A percentile compares a stretch with the other conserved stretches of the same genome.
These are phyloP conservation scores for Pichia sp. DNA, from an alignment of 1,139 yeast species.

Conservation along the genomic window DNA sequence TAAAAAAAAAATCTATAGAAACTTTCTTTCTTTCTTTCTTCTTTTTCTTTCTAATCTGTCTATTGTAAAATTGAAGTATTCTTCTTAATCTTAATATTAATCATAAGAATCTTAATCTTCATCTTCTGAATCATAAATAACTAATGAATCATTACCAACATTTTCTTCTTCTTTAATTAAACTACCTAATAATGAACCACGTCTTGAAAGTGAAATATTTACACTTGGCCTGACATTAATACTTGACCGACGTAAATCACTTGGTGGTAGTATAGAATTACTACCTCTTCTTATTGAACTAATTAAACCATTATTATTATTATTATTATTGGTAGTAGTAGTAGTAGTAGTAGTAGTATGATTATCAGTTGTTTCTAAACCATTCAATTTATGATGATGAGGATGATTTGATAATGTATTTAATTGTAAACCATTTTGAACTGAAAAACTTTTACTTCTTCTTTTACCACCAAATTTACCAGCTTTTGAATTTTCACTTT, in stretches of 20 bases:
- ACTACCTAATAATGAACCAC: slow-evolving; percentile 15
- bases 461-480: slow-evolving; percentile 16
- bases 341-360: not conserved
- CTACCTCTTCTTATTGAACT: slow-evolving; percentile 12
- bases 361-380: slow-evolving; percentile 1
- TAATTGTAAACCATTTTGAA: not conserved
- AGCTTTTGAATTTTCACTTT: slow-evolving; percentile 11
- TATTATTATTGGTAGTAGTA: not conserved
- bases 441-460: slow-evolving; percentile 11
- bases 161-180: slow-evolving; percentile 16
- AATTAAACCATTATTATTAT: not conserved
- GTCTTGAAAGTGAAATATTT: slow-evolving; percentile 17
- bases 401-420: not conserved
- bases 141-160: slow-evolving; percentile 15
- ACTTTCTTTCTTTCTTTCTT: too few relatives aligned
- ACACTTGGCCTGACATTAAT: slow-evolving; percentile 7
- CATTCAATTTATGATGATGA: slow-evolving; percentile 2
- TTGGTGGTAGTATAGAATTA: slow-evolving; percentile 15
- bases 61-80: too few relatives aligned
- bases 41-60: too few relatives aligned
- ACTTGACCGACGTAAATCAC: slow-evolving; percentile 12
- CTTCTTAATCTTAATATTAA: too few relatives aligned
- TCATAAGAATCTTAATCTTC: slow-evolving; percentile 14
- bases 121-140: slow-evolving; percentile 22
- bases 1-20: too few relatives aligned